A percentile compares a stretch with the other conserved stretches of the same genome.
These are phyloP conservation scores for Calocybe cyanea DNA, from an alignment of 768 basidiomycete genomes.

Conservation along the genomic window DNA sequence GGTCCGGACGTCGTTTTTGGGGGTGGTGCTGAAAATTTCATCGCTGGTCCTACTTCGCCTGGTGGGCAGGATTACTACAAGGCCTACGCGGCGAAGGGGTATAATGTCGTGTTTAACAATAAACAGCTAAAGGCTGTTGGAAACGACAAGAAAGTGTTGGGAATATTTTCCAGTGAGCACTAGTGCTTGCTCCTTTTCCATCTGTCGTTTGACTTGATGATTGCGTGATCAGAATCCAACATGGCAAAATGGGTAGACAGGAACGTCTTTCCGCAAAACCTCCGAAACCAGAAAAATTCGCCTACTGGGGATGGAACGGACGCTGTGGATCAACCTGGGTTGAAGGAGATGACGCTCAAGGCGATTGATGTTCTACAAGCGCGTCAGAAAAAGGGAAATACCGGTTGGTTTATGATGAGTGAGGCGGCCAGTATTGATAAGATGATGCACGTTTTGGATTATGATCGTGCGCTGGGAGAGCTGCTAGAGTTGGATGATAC, in stretches of 20 bases:
- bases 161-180: slow-evolving; percentile 37
- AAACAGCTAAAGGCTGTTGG: slow-evolving; percentile 26
- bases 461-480: slow-evolving; percentile 43
- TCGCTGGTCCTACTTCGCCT: slow-evolving; percentile 33
- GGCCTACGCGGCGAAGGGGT: slow-evolving; percentile 35
- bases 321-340: slow-evolving; percentile 40
- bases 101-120: slow-evolving; percentile 37
- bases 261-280: slow-evolving; percentile 33
- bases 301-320: slow-evolving; percentile 40
- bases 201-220: neutral
- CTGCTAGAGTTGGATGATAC: slow-evolving; percentile 43
- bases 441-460: slow-evolving; percentile 48
- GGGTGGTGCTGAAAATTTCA: slow-evolving; percentile 42
- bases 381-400: slow-evolving; percentile 28
- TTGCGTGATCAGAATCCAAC: slow-evolving; percentile 14
- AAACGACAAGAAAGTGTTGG: slow-evolving; percentile 34
- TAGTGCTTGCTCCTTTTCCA: neutral
- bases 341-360: slow-evolving; percentile 46
- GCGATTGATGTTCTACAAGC: slow-evolving; percentile 41
- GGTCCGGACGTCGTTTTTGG: slow-evolving; percentile 42
- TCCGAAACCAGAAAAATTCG: slow-evolving; percentile 32
- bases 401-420: slow-evolving; percentile 47
- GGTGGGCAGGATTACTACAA: slow-evolving; percentile 39
- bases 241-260: slow-evolving; percentile 44
- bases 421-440: slow-evolving; percentile 46